A percentile compares a stretch with the other conserved stretches of the same genome.
phyloP scores from a whole-genome alignment of 805 yeast species.

The Candida broadrunensis region DNA sequence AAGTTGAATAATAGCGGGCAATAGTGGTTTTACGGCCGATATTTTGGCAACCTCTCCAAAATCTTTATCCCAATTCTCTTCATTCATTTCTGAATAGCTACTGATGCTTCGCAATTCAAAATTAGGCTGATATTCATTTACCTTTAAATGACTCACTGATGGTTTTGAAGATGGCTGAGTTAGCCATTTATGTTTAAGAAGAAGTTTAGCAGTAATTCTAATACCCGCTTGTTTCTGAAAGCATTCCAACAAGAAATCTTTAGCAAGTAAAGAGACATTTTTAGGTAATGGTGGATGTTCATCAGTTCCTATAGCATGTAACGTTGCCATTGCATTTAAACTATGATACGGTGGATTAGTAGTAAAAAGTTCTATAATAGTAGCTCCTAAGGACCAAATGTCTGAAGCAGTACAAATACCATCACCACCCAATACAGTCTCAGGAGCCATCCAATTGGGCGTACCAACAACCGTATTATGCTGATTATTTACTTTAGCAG shows the following conservation, averaged over 20 bases:
- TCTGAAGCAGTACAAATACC: slow-evolving; percentile 89
- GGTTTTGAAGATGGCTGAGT: slow-evolving; percentile 7
- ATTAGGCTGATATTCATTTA: slow-evolving; percentile 4
- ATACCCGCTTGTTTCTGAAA: slow-evolving; percentile 66
- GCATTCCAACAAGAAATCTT: slow-evolving; percentile 64
- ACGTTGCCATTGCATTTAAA: slow-evolving; percentile 70
- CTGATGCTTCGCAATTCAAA: slow-evolving; percentile 18
- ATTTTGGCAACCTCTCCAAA: slow-evolving; percentile 16
- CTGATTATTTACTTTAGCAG: slow-evolving; percentile 52
- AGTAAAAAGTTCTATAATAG: slow-evolving; percentile 80
- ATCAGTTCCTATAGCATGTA: slow-evolving; percentile 80
- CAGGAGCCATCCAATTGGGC: slow-evolving; percentile 99
- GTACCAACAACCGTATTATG: slow-evolving; percentile 68
- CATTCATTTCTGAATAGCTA: slow-evolving; percentile 24
- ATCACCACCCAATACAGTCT: slow-evolving; percentile 72
- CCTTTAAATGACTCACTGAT: background rate
- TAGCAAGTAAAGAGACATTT: slow-evolving; percentile 37
- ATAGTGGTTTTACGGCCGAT: background rate
- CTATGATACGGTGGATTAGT: slow-evolving; percentile 87
- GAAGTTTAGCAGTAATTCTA: slow-evolving; percentile 52
- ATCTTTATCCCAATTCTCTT: slow-evolving; percentile 36
- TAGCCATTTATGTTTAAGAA: slow-evolving; percentile 66
- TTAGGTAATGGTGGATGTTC: slow-evolving; percentile 69
- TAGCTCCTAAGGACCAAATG: slow-evolving; percentile 94
- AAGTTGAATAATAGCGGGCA: slow-evolving; percentile 6